A percentile compares a stretch with the other conserved stretches of the same genome.
These are phyloP conservation scores for Yamadazyma dushanensis DNA, from an alignment of 1,139 yeast species.

Conservation along the genomic window DNA sequence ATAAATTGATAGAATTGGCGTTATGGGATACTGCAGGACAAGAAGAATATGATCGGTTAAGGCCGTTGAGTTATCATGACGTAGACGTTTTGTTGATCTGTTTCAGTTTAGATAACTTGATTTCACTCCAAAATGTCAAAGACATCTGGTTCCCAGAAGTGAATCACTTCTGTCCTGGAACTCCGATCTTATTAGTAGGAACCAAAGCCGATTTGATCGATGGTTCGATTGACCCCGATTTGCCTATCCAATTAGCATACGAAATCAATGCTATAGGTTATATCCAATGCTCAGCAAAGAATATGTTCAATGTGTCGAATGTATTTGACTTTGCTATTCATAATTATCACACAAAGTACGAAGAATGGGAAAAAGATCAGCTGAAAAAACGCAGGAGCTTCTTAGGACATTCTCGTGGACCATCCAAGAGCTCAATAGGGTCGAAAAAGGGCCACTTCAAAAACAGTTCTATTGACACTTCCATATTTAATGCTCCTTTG, in stretches of 20 bases:
- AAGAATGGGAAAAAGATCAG: constrained; percentile 37
- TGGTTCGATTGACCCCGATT: constrained; percentile 43
- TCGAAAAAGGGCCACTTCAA: constrained; percentile 36
- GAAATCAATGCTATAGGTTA: constrained; percentile 76
- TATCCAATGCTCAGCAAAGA: constrained; percentile 76
- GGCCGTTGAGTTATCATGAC: constrained; percentile 84
- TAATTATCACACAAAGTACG: constrained; percentile 36
- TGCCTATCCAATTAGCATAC: constrained; percentile 57
- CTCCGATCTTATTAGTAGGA: constrained; percentile 77
- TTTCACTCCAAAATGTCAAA: constrained; percentile 68
- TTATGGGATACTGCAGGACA: constrained; percentile 96
- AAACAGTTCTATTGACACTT: constrained; percentile 37
- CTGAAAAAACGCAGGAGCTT: constrained; percentile 32
- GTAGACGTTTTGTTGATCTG: constrained; percentile 75
- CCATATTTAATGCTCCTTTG: constrained; percentile 41
- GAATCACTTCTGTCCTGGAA: constrained; percentile 75
- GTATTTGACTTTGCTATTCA: constrained; percentile 61
- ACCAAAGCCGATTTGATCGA: constrained; percentile 64
- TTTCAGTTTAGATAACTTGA: constrained; percentile 65
- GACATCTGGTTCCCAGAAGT: constrained; percentile 91
- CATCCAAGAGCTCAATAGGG: constrained; percentile 21
- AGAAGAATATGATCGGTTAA: constrained; percentile 81
- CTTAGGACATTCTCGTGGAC: constrained; percentile 28
- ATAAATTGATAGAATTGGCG: constrained; percentile 62
- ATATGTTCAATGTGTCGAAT: constrained; percentile 62